Base-by-base conservation (phyloP, 2,329 filamentous ascomycete genomes). In the Alternaria ethzedia region DNA sequence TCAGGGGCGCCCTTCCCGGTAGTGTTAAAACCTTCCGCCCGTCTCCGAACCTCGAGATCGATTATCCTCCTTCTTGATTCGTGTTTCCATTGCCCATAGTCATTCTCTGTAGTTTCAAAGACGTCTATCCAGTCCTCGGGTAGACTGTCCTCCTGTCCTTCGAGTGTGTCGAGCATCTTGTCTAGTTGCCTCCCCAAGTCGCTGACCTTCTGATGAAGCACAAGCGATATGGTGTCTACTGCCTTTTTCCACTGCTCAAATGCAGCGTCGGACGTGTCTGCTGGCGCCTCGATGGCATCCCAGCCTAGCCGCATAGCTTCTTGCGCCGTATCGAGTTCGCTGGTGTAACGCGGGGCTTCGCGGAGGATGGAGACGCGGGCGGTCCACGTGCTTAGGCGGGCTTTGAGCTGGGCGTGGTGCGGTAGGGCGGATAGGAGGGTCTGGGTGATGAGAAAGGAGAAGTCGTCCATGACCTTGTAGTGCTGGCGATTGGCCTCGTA, bases 391-490 rank as follows among this genome's bases (percentile, higher is more conserved):
- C 89, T 87, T 54, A 98, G 83, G n/a, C 96, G 81, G 9, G 87
- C 86, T 58, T 88, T 89, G 21, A 99, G 81, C 58, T 87, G 89
- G 10, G 93, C 91, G 45, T 97, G 82, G 63, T 91, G 90, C 1
- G 96, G 96, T 20, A 99, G 85, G 4, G 93, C 89, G 75, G 96
- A 92, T n/a, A 99, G 82, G 17, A 97, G 91, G 32, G 95, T 97
- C 26, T 94, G 92, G 1, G 96, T 97, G 60, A 98, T 87, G 50
- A 98, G 86, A 23, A 95, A 93, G 9, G 93, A 94, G 73, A 97
- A 89, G 78, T 98, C 96, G 71, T 96, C 94, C 84, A 98, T 88
- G 64, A 87, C 89, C 66, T 87, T 87, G 79, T 92, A 92, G 45
- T 83, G 82, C 28, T 71, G 73, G 50, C 76, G 72, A 21, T 30